A percentile compares a stretch with the other conserved stretches of the same genome.
phyloP scores from a whole-genome alignment of 164 flowering plant genomes.

The Tetracentron sinense region DNA sequence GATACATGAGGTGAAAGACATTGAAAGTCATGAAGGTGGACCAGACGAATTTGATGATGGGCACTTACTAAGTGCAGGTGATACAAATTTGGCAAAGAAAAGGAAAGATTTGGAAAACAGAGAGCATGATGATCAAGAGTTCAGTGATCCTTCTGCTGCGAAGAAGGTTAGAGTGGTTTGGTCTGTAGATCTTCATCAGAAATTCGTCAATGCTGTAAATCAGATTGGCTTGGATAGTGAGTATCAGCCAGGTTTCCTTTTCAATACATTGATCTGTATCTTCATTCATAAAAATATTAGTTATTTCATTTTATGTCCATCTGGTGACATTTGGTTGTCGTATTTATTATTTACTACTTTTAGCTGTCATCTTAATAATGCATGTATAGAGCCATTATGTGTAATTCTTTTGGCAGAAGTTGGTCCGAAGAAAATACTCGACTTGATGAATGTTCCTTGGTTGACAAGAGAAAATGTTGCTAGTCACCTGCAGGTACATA shows the following conservation, averaged over 20 bases:
- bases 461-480: constrained; percentile 96
- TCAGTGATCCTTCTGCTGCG: constrained; percentile 42
- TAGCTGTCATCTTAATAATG: constrained; percentile 12
- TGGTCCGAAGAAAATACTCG: constrained; percentile 95
- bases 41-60: constrained; percentile 53
- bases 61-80: constrained; percentile 40
- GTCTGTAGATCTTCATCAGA: constrained; percentile 91
- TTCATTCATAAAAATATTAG: neutral
- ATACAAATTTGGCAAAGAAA: constrained; percentile 43
- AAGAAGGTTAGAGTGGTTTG: constrained; percentile 91
- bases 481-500: constrained; percentile 90
- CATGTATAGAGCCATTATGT: constrained; percentile 20
- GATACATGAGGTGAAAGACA: constrained; percentile 73
- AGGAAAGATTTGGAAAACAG: constrained; percentile 63
- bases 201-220: constrained; percentile 83
- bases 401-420: constrained; percentile 57
- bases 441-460: constrained; percentile 93
- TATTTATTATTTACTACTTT: neutral
- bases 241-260: constrained; percentile 21
- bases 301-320: constrained; percentile 1
- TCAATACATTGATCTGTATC: constrained; percentile 2
- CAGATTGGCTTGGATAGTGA: constrained; percentile 91
- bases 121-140: constrained; percentile 52
- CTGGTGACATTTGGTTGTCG: neutral
- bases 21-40: constrained; percentile 63